Percentiles rank a stretch among this genome's conserved stretches.
phyloP scores from a whole-genome alignment of 345 rosid species.

The Lenwebbia sp. region DNA sequence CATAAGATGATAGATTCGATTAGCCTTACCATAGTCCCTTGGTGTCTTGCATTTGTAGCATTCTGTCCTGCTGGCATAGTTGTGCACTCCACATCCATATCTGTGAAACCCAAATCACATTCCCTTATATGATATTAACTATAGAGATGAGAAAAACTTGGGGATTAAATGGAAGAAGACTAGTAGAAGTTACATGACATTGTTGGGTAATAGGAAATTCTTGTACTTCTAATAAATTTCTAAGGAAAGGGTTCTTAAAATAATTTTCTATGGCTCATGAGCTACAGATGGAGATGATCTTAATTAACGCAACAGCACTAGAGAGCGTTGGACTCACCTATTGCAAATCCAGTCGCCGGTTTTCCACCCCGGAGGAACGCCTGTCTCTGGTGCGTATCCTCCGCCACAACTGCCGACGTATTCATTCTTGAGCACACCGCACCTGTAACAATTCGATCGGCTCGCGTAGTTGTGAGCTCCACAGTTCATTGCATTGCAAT shows the following conservation, averaged over 20 bases:
- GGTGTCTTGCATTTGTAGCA: conserved; percentile 87
- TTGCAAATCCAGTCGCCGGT: conserved; percentile 93
- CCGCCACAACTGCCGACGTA: conserved; percentile 3
- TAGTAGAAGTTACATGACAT: background rate
- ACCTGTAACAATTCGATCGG: conserved; percentile 63
- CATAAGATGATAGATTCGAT: background rate
- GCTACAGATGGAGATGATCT: background rate
- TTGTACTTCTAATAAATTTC: background rate
- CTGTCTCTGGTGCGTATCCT: conserved; percentile 21
- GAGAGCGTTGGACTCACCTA: conserved; percentile 17
- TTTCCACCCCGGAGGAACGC: conserved; percentile 79
- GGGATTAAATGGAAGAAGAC: background rate
- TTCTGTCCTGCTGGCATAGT: conserved; percentile 83
- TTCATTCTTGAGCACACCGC: conserved; percentile 45
- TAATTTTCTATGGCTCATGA: background rate
- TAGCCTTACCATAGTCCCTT: conserved; percentile 37
- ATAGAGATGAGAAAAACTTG: background rate
- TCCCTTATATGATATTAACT: background rate
- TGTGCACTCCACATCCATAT: conserved; percentile 63
- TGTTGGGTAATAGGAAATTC: background rate
- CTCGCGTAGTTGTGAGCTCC: conserved; percentile 92
- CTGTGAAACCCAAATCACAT: background rate
- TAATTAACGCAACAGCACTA: background rate
- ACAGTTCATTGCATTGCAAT: conserved; percentile 70
- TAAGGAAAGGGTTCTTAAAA: background rate